Base-by-base conservation (phyloP, 371 early-diverging fungal genomes). In the Blyttiomyces sp. region DNA sequence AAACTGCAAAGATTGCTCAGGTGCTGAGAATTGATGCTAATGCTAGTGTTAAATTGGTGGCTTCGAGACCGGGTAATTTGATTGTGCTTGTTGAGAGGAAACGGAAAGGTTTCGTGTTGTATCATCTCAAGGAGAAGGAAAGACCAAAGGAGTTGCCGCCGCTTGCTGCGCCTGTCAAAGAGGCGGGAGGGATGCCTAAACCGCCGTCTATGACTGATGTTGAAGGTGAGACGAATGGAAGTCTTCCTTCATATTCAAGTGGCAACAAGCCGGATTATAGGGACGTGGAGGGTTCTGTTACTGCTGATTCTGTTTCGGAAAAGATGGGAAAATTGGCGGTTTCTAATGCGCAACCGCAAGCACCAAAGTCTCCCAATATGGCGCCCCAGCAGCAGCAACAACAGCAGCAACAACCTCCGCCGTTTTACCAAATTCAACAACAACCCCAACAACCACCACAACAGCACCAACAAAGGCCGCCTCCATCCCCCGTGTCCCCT, bases 1-100 rank as follows among this genome's bases (percentile, higher is more conserved):
- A 68, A 35, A 64, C 72, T 28, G 83, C 79, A 6, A 51, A 60
- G 21, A 45, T 76, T n/a, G 46, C 70, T 21, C 83, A 83, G 59
- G 51, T 58, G 5, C 34, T 80, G 13, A 55, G 58, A 17, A 53
- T 74, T 19, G 76, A 73, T 28, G 30, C 30, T 17, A 49, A 35
- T 24, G 63, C 70, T 4, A 52, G 33, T 6, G 42, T 76, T 27
- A 58, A 67, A 34, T 50, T 70, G 26, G 28, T 73, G 35, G 57
- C 54, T 28, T 53, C 54, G 9, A 46, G 62, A 21, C 63, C 51
- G 4, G 72, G 72, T 4, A 28, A 49, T 1, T 55, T 73, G 36
- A 42, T 74, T 31, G 67, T 72, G 2, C 19, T 59, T 3, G 61
- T 64, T 4, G 75, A 75, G 33, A 59, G 71, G 28, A 75, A 69